These are phyloP conservation scores for Juglanconis sp. DNA, from an alignment of 2,329 filamentous ascomycete genomes.

Conservation along the genomic window DNA sequence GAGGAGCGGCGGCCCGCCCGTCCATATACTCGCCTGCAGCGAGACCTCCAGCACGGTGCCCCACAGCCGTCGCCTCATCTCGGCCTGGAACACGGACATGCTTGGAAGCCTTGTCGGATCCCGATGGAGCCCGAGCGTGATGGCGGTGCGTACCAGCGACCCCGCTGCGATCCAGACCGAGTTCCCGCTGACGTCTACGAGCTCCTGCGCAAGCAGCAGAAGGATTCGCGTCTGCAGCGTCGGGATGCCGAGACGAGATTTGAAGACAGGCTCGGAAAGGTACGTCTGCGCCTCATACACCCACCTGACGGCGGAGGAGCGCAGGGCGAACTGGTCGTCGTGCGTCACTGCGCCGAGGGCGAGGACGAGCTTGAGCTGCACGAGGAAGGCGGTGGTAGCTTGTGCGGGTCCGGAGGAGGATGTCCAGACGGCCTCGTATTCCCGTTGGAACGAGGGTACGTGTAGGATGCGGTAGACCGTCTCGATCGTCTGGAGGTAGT, in stretches of 20 bases:
- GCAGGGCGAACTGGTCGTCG: slow-evolving; percentile 42
- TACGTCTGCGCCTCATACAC: slow-evolving; percentile 51
- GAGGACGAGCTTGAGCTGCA: slow-evolving; percentile 53
- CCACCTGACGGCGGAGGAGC: slow-evolving; percentile 44
- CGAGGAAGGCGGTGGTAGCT: slow-evolving; percentile 41
- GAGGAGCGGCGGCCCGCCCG: slow-evolving; percentile 49
- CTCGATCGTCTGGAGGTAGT: slow-evolving; percentile 55
- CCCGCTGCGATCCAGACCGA: slow-evolving; percentile 52
- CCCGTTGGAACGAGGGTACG: slow-evolving; percentile 51
- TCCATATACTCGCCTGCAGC: slow-evolving; percentile 48
- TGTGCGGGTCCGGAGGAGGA: slow-evolving; percentile 29
- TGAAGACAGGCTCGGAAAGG: slow-evolving; percentile 45
- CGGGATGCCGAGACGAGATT: slow-evolving; percentile 45
- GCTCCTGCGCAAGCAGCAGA: slow-evolving; percentile 46
- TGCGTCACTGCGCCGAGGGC: slow-evolving; percentile 48
- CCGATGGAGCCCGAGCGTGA: slow-evolving; percentile 25
- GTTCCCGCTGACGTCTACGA: slow-evolving; percentile 46
- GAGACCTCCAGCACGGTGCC: slow-evolving; percentile 53
- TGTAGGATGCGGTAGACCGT: slow-evolving; percentile 56
- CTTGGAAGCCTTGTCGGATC: slow-evolving; percentile 43
- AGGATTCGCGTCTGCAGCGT: slow-evolving; percentile 52
- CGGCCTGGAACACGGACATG: slow-evolving; percentile 45
- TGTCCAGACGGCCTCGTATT: slow-evolving; percentile 51
- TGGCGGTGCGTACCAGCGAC: slow-evolving; percentile 48
- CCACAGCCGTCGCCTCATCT: slow-evolving; percentile 57